Evolutionary conservation across 768 basidiomycete genomes (phyloP).

Genomic region (Mycena leptocephala): DNA sequence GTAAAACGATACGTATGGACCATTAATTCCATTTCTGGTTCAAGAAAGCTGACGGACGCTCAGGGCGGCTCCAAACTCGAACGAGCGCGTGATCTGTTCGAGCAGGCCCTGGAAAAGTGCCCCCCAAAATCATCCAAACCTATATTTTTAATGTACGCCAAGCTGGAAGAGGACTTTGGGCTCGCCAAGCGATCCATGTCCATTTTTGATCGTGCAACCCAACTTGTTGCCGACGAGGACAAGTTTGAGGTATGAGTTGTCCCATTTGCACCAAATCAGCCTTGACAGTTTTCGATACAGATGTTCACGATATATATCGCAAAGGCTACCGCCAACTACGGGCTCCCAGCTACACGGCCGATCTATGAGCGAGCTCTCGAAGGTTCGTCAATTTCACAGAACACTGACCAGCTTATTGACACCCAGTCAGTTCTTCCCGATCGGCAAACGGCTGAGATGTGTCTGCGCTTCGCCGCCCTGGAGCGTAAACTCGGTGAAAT

Average conservation of each 20-base stretch:
- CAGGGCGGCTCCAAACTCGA: slow-evolving; percentile 96
- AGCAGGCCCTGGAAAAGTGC: slow-evolving; percentile 97
- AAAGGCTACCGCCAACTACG: slow-evolving; percentile 96
- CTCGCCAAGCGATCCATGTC: slow-evolving; percentile 97
- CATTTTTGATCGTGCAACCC: slow-evolving; percentile 94
- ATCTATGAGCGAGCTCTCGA: slow-evolving; percentile 98
- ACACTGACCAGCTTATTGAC: neutral
- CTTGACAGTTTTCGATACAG: slow-evolving; percentile 56
- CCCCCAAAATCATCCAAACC: slow-evolving; percentile 96
- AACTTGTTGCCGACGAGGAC: slow-evolving; percentile 89
- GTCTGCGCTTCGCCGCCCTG: slow-evolving; percentile 93
- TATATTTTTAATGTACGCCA: slow-evolving; percentile 96
- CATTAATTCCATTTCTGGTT: neutral
- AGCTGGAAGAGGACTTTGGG: slow-evolving; percentile 95
- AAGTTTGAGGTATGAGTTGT: slow-evolving; percentile 87
- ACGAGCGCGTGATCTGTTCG: slow-evolving; percentile 96
- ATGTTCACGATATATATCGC: slow-evolving; percentile 99
- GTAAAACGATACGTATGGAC: slow-evolving; percentile 92
- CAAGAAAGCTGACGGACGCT: neutral
- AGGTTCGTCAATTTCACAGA: slow-evolving; percentile 48
- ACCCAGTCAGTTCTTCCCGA: slow-evolving; percentile 80
- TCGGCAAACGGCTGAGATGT: slow-evolving; percentile 97
- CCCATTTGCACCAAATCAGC: too few species aligned
- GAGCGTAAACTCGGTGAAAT: slow-evolving; percentile 99
- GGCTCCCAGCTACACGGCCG: slow-evolving; percentile 94